Percentiles rank a stretch among this genome's conserved stretches.
Evolutionary conservation across 148 eudicot species (phyloP).

Genomic region (Nyssa sinensis): DNA sequence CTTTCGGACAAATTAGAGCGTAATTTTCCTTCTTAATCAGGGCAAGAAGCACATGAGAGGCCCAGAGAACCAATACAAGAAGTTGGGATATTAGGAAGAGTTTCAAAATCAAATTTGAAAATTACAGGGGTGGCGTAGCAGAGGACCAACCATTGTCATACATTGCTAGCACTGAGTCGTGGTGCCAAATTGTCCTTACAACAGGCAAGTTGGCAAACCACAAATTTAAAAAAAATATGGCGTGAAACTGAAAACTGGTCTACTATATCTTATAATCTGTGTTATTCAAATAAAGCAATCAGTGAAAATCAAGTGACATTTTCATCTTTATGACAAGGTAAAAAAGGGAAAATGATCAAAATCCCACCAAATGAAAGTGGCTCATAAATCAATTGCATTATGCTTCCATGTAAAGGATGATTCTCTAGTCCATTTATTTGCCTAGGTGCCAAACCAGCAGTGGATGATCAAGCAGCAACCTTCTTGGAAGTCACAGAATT

Average conservation of each 20-base stretch:
- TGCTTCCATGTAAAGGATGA: not conserved
- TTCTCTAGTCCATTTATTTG: slow-evolving; percentile 16
- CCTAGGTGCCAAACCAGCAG: slow-evolving; percentile 6
- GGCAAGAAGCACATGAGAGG: no score
- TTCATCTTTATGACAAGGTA: not conserved
- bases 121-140: no score
- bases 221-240: not conserved
- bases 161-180: no score
- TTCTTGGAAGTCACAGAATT: slow-evolving; percentile 92
- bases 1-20: no score
- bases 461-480: slow-evolving; percentile 71
- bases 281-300: not conserved
- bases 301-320: not conserved
- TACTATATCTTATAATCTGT: not conserved
- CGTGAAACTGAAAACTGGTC: not conserved
- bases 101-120: no score
- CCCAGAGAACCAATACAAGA: no score
- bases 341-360: not conserved
- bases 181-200: not conserved
- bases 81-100: no score
- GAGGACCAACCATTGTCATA: no score
- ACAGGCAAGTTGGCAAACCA: not conserved
- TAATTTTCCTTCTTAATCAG: no score
- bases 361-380: slow-evolving; percentile 18
- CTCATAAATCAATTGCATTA: not conserved